Evolutionary conservation across 1,284 basidiomycete genomes (phyloP).

Genomic region (Malassezia yamatoensis): DNA sequence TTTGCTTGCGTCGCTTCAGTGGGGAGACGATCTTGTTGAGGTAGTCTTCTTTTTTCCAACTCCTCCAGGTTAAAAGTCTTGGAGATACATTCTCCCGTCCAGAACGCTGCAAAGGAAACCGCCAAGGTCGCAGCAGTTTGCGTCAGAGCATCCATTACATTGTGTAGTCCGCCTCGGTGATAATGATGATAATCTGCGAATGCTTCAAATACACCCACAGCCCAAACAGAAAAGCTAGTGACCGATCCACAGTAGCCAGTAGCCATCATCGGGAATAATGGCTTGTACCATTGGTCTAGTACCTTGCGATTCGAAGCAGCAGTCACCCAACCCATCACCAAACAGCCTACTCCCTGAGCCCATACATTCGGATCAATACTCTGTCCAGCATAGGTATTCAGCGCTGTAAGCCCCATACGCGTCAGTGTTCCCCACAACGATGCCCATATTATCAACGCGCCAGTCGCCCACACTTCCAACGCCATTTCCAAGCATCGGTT

Average conservation of each 20-base stretch:
- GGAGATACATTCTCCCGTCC: constrained; percentile 23
- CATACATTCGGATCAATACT: constrained; percentile 76
- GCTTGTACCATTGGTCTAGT: constrained; percentile 31
- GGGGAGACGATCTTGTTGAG: too few species aligned
- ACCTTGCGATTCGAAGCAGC: constrained; percentile 20
- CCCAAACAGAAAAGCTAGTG: constrained; percentile 95
- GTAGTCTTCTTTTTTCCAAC: too few species aligned
- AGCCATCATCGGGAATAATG: constrained; percentile 74
- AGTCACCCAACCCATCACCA: constrained; percentile 61
- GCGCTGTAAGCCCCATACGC: constrained; percentile 47
- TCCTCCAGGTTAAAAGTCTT: too few species aligned
- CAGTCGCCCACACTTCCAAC: constrained; percentile 17
- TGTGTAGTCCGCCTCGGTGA: constrained; percentile 61
- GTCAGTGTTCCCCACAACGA: constrained; percentile 49
- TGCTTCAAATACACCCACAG: constrained; percentile 72
- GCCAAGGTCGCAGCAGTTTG: constrained; percentile 38
- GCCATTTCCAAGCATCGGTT: not conserved
- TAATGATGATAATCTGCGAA: constrained; percentile 64
- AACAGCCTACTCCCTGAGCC: constrained; percentile 76
- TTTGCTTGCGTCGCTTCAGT: too few species aligned
- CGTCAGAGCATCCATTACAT: constrained; percentile 52
- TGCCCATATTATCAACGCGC: constrained; percentile 43
- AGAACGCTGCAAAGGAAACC: constrained; percentile 26
- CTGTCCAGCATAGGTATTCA: constrained; percentile 59
- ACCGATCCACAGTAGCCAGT: constrained; percentile 92